phyloP scores from a whole-genome alignment of 2,329 filamentous ascomycete species.

The Penicillium sp. region DNA sequence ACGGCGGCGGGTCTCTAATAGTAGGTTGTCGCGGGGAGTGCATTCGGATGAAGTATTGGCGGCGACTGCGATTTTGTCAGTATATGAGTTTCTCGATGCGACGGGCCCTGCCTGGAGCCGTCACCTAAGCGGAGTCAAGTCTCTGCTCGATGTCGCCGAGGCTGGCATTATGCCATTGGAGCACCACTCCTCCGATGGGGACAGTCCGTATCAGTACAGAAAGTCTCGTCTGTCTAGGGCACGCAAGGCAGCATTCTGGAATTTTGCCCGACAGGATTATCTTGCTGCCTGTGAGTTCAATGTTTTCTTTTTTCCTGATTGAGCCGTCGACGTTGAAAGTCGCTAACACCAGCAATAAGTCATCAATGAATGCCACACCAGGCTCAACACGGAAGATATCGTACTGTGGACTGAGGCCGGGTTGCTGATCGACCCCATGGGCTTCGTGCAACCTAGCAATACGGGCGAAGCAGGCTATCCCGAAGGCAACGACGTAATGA shows the following conservation, averaged over 20 bases:
- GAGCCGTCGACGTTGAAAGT: neutral
- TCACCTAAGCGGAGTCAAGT: constrained; percentile 68
- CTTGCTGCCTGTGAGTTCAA: constrained; percentile 60
- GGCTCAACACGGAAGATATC: constrained; percentile 65
- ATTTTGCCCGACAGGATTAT: constrained; percentile 68
- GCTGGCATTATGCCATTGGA: constrained; percentile 47
- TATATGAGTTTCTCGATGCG: constrained; percentile 70
- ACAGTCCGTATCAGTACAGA: constrained; percentile 35
- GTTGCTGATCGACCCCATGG: constrained; percentile 59
- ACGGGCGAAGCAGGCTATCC: constrained; percentile 36
- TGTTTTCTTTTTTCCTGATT: neutral
- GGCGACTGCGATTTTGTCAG: constrained; percentile 67
- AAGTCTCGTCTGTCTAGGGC: constrained; percentile 56
- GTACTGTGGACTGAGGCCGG: constrained; percentile 67
- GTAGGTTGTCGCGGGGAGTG: constrained; percentile 45
- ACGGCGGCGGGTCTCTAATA: constrained; percentile 50
- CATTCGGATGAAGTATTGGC: constrained; percentile 63
- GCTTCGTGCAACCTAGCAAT: constrained; percentile 53
- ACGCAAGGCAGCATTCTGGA: constrained; percentile 67
- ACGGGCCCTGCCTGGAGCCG: constrained; percentile 65
- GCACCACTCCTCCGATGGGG: constrained; percentile 49
- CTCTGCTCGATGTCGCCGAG: constrained; percentile 57
- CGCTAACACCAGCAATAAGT: constrained; percentile 31
- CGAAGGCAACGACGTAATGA: constrained; percentile 53
- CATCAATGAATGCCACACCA: constrained; percentile 63